These are phyloP conservation scores for Acorus gramineus DNA, from an alignment of 106 monocot genomes.

Conservation along the genomic window DNA sequence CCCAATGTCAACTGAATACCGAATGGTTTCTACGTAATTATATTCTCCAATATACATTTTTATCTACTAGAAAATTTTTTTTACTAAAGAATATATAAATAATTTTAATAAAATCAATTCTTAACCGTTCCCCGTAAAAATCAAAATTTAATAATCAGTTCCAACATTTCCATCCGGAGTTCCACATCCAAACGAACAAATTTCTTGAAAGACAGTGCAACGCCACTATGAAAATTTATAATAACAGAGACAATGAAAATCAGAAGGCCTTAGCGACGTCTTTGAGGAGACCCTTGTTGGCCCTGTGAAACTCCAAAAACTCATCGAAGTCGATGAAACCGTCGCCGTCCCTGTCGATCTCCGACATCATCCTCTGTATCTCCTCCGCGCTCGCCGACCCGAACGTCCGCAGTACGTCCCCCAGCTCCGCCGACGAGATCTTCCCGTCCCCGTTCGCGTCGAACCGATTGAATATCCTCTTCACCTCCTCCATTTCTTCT, in stretches of 20 bases:
- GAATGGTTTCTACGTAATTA: too few relatives aligned
- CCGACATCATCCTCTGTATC: slow-evolving; percentile 49
- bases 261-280: slow-evolving; percentile 70
- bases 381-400: slow-evolving; percentile 47
- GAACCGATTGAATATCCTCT: slow-evolving; percentile 74
- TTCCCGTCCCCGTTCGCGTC: slow-evolving; percentile 72
- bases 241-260: neutral
- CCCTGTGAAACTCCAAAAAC: slow-evolving; percentile 41
- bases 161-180: too few relatives aligned
- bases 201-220: too few relatives aligned
- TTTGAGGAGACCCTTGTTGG: slow-evolving; percentile 66
- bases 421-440: slow-evolving; percentile 63
- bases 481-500: slow-evolving; percentile 24
- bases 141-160: too few relatives aligned
- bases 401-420: slow-evolving; percentile 47
- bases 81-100: too few relatives aligned
- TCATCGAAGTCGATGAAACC: slow-evolving; percentile 51
- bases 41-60: too few relatives aligned
- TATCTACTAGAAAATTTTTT: too few relatives aligned
- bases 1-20: too few relatives aligned
- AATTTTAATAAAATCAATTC: too few relatives aligned
- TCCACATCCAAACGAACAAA: too few relatives aligned
- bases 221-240: too few relatives aligned
- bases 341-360: slow-evolving; percentile 71
- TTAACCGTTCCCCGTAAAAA: too few relatives aligned